Evolutionary conservation across 169 alveolate species (phyloP).

Genomic region (Miamiensis avidus): DNA sequence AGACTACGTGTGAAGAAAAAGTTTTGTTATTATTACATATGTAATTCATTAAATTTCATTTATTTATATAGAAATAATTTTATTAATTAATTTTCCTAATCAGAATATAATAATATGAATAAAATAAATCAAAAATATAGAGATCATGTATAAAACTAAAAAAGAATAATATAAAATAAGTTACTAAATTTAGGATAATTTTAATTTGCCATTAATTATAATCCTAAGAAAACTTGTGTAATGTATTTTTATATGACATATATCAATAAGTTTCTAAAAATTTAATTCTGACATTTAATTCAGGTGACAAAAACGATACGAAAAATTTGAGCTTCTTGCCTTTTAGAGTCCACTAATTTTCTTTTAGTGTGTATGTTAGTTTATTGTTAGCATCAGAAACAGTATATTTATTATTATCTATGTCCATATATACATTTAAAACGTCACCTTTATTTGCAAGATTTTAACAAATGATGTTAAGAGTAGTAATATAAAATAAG

Average conservation of each 20-base stretch:
- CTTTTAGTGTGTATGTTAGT: not conserved
- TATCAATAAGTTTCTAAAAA: not conserved
- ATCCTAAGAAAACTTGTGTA: no score
- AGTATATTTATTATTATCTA: not conserved
- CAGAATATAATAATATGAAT: not conserved
- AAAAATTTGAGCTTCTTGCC: not conserved
- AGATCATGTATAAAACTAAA: no score
- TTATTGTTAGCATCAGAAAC: not conserved
- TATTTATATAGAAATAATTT: no score
- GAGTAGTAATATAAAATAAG: not conserved
- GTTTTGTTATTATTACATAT: not conserved
- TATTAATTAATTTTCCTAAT: no score
- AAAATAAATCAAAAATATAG: no score
- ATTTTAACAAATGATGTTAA: not conserved
- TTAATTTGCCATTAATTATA: no score
- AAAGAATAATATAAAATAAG: no score
- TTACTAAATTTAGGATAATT: no score
- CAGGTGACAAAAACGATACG: not conserved
- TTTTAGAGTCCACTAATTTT: not conserved
- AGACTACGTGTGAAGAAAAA: not conserved
- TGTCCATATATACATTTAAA: not conserved
- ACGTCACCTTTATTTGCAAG: not conserved
- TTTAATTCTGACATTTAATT: not conserved
- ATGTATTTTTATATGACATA: no score
- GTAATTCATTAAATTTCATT: not conserved